A percentile compares a stretch with the other conserved stretches of the same genome.
Conservation (phyloP, 768 basidiomycete species). For the Filobasidium wieringae region DNA sequence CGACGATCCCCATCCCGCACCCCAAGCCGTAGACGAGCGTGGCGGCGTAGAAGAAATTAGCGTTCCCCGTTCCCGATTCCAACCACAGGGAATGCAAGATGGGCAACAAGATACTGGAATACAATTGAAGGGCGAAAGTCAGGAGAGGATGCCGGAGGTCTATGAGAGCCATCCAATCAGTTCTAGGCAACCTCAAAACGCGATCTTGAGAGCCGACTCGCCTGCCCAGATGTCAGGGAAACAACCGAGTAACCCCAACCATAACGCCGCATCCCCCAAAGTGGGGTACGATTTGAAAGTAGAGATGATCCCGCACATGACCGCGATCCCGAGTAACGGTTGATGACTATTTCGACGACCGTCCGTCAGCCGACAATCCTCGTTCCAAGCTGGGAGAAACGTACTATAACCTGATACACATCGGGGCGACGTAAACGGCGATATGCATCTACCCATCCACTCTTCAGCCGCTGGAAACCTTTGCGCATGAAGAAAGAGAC, state of each 20-base stretch:
- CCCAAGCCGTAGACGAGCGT: constrained; percentile 86
- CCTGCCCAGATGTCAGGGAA: constrained; percentile 77
- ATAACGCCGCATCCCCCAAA: constrained; percentile 76
- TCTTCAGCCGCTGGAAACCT: too few species aligned
- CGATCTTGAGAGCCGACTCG: constrained; percentile 42
- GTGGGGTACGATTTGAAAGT: constrained; percentile 88
- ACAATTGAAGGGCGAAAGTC: constrained; percentile 66
- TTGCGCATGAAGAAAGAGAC: too few species aligned
- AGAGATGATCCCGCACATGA: constrained; percentile 63
- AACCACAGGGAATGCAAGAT: constrained; percentile 89
- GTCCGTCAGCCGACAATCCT: background rate
- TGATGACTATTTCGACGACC: constrained; percentile 52
- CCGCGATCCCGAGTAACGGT: constrained; percentile 62
- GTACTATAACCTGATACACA: constrained; percentile 80
- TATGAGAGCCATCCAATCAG: background rate
- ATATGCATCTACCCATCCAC: constrained; percentile 60
- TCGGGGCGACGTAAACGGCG: constrained; percentile 64
- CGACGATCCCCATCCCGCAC: constrained; percentile 70
- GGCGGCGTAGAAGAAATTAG: constrained; percentile 95
- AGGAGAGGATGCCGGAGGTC: constrained; percentile 78
- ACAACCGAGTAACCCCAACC: constrained; percentile 63
- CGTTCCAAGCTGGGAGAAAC: constrained; percentile 19
- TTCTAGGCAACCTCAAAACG: background rate
- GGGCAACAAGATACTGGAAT: constrained; percentile 73
- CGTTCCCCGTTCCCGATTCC: constrained; percentile 80